These are phyloP conservation scores for Zygoascus biomembranicola DNA, from an alignment of 805 yeast species.

Conservation along the genomic window DNA sequence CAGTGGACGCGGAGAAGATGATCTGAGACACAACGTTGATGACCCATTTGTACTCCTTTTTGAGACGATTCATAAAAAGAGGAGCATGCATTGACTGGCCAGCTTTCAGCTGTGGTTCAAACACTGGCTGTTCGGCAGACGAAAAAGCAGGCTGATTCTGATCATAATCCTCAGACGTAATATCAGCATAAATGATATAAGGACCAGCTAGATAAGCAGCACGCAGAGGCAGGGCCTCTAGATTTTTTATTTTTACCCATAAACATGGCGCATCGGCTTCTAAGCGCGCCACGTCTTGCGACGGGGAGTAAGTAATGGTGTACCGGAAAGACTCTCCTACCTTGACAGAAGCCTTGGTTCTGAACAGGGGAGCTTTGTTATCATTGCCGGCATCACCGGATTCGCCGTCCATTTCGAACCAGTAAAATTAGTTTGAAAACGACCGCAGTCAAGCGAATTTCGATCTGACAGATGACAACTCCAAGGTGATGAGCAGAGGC, in stretches of 20 bases:
- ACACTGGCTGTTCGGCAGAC: conserved; percentile 32
- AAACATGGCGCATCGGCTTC: conserved; percentile 13
- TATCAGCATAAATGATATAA: conserved; percentile 73
- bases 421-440: neutral
- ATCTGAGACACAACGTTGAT: conserved; percentile 78
- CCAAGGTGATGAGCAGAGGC: too few relatives aligned
- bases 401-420: neutral
- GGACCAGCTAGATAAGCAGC: conserved; percentile 91
- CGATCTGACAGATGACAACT: too few relatives aligned
- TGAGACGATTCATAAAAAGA: conserved; percentile 37
- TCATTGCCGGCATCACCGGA: neutral
- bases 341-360: conserved; percentile 32
- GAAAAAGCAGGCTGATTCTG: conserved; percentile 35
- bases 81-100: conserved; percentile 57
- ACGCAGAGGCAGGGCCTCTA: conserved; percentile 61
- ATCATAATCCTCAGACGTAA: conserved; percentile 58
- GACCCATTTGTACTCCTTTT: conserved; percentile 53
- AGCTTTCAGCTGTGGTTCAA: conserved; percentile 54
- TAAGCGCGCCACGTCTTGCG: conserved; percentile 2
- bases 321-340: conserved; percentile 58
- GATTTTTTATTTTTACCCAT: conserved; percentile 50
- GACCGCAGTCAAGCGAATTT: too few relatives aligned
- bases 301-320: conserved; percentile 43
- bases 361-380: conserved; percentile 6
- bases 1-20: conserved; percentile 60